phyloP scores from a whole-genome alignment of 2,329 filamentous ascomycete species.

The Penicillium decumbens region DNA sequence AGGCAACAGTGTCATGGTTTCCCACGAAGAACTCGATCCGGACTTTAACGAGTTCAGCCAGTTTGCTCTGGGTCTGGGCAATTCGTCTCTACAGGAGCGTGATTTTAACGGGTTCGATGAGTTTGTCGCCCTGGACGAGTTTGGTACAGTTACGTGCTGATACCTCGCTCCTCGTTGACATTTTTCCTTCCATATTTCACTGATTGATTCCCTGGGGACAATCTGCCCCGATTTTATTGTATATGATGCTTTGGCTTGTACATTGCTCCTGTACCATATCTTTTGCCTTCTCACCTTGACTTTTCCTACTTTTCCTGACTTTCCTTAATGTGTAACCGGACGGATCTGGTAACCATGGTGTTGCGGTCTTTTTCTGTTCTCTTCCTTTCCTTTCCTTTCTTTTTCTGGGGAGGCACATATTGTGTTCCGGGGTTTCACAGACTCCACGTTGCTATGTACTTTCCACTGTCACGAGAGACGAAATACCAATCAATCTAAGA shows the following conservation, averaged over 20 bases:
- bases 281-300: conserved; percentile 26
- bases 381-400: background rate
- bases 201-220: conserved; percentile 8
- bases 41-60: conserved; percentile 34
- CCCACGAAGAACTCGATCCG: conserved; percentile 27
- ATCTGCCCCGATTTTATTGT: conserved; percentile 5
- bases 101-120: conserved; percentile 32
- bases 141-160: conserved; percentile 26
- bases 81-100: conserved; percentile 21
- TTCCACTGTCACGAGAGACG: conserved; percentile 5
- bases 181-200: conserved; percentile 13
- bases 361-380: background rate
- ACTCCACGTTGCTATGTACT: conserved; percentile 4
- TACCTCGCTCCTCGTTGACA: conserved; percentile 3
- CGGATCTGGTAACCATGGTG: background rate
- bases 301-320: conserved; percentile 4
- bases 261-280: conserved; percentile 20
- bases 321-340: background rate
- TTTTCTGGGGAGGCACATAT: background rate
- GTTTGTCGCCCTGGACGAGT: conserved; percentile 31
- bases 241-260: conserved; percentile 17
- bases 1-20: conserved; percentile 24
- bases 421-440: conserved; percentile 2
- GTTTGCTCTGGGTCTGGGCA: conserved; percentile 30
- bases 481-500: background rate